Percentiles rank a stretch among this genome's conserved stretches.
Conservation (phyloP, 352 stramenopile species). For the Thalassiosira exigua region DNA sequence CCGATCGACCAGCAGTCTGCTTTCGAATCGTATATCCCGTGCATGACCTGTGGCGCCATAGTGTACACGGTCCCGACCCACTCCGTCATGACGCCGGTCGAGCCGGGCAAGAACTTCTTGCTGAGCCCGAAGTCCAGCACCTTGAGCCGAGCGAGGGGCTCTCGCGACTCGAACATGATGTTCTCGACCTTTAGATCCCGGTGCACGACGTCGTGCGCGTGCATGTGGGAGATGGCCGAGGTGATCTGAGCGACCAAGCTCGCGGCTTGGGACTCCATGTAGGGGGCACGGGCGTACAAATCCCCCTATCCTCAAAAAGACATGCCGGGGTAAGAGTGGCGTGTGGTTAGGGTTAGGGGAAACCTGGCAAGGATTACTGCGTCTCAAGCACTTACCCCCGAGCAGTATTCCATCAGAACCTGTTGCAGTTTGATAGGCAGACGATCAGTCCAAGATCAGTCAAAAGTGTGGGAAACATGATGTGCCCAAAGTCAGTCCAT, state of each 20-base stretch:
- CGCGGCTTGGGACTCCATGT: constrained; percentile 68
- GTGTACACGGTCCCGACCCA: constrained; percentile 79
- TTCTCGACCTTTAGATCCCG: constrained; percentile 83
- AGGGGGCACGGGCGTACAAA: constrained; percentile 81
- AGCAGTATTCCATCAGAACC: constrained; percentile 84
- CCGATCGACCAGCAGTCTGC: constrained; percentile 66
- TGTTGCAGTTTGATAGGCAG: no score
- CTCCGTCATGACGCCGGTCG: constrained; percentile 63
- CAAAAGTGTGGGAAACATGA: no score
- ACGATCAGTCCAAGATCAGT: no score
- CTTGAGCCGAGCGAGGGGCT: constrained; percentile 64
- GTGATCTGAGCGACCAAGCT: constrained; percentile 68
- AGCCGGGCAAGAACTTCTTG: constrained; percentile 69
- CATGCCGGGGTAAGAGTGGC: no score
- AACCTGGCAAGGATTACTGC: no score
- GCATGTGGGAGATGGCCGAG: constrained; percentile 78
- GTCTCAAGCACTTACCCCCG: constrained; percentile 24
- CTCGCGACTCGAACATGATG: constrained; percentile 79
- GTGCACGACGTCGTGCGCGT: constrained; percentile 71
- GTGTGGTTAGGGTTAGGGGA: no score
- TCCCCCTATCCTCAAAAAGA: no score
- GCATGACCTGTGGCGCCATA: constrained; percentile 61
- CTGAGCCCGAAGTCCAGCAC: constrained; percentile 86
- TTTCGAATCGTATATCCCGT: constrained; percentile 63
- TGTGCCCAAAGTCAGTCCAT: no score